Evolutionary conservation across 345 rosid species (phyloP).

Genomic region (Jatropha curcas): DNA sequence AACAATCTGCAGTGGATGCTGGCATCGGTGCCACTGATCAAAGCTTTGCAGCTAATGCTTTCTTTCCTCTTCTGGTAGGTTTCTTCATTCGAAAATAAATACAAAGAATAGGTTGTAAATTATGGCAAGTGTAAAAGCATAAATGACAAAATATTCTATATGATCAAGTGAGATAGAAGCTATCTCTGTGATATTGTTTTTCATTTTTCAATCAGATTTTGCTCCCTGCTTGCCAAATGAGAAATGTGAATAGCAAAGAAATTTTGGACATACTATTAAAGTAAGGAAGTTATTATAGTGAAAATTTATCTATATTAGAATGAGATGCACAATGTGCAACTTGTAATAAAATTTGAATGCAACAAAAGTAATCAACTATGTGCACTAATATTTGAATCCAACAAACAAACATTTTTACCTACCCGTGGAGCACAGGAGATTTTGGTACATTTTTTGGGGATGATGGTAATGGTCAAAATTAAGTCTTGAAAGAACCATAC

Average conservation of each 20-base stretch:
- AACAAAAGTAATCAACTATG: too few species aligned
- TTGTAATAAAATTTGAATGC: neutral
- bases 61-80: slow-evolving; percentile 91
- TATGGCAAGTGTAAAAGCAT: neutral
- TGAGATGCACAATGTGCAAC: neutral
- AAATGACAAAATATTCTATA: neutral
- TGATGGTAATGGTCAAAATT: neutral
- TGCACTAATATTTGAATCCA: neutral
- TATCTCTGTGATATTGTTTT: neutral
- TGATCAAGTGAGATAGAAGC: neutral
- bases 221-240: neutral
- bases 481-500: too few species aligned
- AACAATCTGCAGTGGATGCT: slow-evolving; percentile 85
- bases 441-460: neutral
- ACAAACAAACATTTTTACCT: neutral
- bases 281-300: neutral
- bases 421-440: neutral
- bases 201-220: neutral
- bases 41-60: slow-evolving; percentile 80
- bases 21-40: slow-evolving; percentile 78
- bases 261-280: neutral
- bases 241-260: neutral
- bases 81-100: too few species aligned
- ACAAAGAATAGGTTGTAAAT: neutral
- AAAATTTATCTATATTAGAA: neutral